Conservation (phyloP, 2,329 filamentous ascomycete species). For the Hymenoscyphus fructigenus region DNA sequence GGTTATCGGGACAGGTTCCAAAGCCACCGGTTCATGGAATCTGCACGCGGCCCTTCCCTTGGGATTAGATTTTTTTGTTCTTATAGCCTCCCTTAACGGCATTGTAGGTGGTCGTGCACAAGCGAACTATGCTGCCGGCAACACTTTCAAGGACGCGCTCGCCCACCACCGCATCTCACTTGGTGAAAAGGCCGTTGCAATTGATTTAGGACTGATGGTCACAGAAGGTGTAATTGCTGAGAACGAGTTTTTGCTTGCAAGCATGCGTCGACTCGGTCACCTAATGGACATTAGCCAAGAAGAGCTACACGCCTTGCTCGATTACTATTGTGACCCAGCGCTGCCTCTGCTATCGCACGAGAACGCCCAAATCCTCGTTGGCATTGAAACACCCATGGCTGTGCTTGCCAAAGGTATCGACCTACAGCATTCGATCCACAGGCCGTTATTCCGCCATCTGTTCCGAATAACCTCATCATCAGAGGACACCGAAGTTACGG, state of each 20-base stretch:
- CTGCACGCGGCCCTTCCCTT: conserved; percentile 18
- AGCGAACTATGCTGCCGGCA: conserved; percentile 30
- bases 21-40: conserved; percentile 31
- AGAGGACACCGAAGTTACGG: no score
- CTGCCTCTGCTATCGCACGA: conserved; percentile 44
- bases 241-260: conserved; percentile 11
- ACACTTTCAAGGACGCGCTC: conserved; percentile 32
- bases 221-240: conserved; percentile 31
- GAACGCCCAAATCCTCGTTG: conserved; percentile 47
- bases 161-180: conserved; percentile 13
- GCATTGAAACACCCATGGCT: not conserved
- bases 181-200: conserved; percentile 16
- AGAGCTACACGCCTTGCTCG: conserved; percentile 17
- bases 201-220: conserved; percentile 20
- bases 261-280: not conserved
- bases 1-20: conserved; percentile 37
- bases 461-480: no score
- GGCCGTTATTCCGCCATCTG: not conserved
- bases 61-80: conserved; percentile 19
- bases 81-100: conserved; percentile 38
- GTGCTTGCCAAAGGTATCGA: conserved; percentile 46
- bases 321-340: conserved; percentile 39
- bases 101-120: conserved; percentile 12
- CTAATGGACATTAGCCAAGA: not conserved
- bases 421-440: not conserved